Conservation (phyloP, 129 eudicot species). For the Pulicaria dysenterica region DNA sequence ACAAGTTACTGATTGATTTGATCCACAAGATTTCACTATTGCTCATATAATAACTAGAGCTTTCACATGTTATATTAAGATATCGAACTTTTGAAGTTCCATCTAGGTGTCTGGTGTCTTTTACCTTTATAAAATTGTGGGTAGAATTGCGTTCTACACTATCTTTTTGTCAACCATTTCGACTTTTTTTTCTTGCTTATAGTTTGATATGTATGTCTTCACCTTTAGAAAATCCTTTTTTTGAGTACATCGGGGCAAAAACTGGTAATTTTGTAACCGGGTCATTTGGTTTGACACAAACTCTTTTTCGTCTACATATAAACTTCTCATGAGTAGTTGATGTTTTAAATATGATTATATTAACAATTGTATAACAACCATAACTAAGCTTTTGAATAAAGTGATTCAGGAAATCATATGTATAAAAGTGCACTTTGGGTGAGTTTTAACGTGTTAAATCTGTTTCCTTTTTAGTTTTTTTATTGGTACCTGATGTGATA, state of each 20-base stretch:
- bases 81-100: neutral
- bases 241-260: neutral
- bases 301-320: neutral
- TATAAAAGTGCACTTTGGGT: neutral
- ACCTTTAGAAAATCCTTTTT: neutral
- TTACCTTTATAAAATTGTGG: too few relatives aligned
- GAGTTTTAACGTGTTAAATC: neutral
- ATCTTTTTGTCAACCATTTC: neutral
- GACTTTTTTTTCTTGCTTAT: neutral
- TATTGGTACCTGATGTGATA: neutral
- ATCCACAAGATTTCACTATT: too few relatives aligned
- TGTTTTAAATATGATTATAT: neutral
- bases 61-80: too few relatives aligned
- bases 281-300: neutral
- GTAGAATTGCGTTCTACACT: too few relatives aligned
- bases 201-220: neutral
- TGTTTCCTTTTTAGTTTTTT: neutral
- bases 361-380: too few relatives aligned
- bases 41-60: too few relatives aligned
- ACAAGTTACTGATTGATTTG: too few relatives aligned
- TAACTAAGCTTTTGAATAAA: neutral
- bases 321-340: neutral
- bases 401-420: neutral
- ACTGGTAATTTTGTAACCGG: neutral
- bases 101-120: neutral